phyloP scores from a whole-genome alignment of 2,329 filamentous ascomycete species.

The Sarocladium brachiariae region DNA sequence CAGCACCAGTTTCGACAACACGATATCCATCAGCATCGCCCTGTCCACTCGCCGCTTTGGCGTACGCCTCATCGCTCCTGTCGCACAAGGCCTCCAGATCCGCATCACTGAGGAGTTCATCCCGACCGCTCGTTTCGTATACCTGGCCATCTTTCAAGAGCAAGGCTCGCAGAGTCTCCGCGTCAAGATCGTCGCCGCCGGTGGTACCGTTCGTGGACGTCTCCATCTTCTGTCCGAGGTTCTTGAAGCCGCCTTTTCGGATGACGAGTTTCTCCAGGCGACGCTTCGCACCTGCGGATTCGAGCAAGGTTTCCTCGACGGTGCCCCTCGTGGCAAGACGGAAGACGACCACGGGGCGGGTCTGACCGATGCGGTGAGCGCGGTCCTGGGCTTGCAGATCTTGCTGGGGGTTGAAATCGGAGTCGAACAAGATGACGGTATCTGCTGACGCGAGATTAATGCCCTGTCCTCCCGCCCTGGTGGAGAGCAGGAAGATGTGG shows the following conservation, averaged over 20 bases:
- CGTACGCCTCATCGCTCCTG: slow-evolving; percentile 57
- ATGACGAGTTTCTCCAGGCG: slow-evolving; percentile 92
- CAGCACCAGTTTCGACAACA: slow-evolving; percentile 68
- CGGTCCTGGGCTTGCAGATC: slow-evolving; percentile 95
- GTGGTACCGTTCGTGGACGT: slow-evolving; percentile 18
- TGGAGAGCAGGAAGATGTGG: slow-evolving; percentile 82
- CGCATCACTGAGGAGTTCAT: slow-evolving; percentile 63
- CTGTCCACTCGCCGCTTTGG: slow-evolving; percentile 68
- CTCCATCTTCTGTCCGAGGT: slow-evolving; percentile 56
- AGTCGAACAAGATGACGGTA: slow-evolving; percentile 86
- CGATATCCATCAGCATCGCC: slow-evolving; percentile 66
- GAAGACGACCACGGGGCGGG: slow-evolving; percentile 84
- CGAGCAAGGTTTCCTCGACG: slow-evolving; percentile 79
- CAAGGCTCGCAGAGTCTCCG: slow-evolving; percentile 54
- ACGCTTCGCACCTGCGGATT: slow-evolving; percentile 86
- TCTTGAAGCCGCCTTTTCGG: slow-evolving; percentile 79
- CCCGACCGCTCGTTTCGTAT: slow-evolving; percentile 50
- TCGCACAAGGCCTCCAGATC: slow-evolving; percentile 78
- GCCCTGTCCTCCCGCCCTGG: slow-evolving; percentile 85
- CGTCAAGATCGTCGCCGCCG: slow-evolving; percentile 45
- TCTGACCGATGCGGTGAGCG: slow-evolving; percentile 91
- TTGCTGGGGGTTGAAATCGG: slow-evolving; percentile 91
- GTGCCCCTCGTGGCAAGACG: slow-evolving; percentile 89
- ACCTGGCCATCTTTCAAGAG: slow-evolving; percentile 67
- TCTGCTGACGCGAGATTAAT: slow-evolving; percentile 92